A percentile compares a stretch with the other conserved stretches of the same genome.
phyloP scores from a whole-genome alignment of 108 stramenopile genomes.

The Cyclotella sp. region DNA sequence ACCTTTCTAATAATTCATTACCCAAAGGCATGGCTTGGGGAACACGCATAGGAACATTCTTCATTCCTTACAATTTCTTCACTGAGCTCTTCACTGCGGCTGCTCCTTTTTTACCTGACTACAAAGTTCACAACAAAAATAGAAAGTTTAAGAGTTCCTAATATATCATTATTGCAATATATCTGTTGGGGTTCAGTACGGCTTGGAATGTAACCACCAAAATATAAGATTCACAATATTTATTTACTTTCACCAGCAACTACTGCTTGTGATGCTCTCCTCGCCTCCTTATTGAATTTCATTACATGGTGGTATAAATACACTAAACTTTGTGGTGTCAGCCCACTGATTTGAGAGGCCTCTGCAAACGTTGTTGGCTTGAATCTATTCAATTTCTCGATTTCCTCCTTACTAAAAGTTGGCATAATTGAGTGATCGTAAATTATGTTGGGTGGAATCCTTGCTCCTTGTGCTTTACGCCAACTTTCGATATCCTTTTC shows the following conservation, averaged over 20 bases:
- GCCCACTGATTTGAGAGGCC: conserved; percentile 92
- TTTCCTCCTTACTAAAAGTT: conserved; percentile 91
- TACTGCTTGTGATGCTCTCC: conserved; percentile 36
- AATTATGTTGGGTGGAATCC: conserved; percentile 88
- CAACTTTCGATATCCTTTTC: conserved; percentile 95
- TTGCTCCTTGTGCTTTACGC: conserved; percentile 84
- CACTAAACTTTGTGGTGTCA: conserved; percentile 94
- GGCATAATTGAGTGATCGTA: conserved; percentile 86
- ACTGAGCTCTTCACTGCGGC: conserved; percentile 86
- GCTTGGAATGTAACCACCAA: no score
- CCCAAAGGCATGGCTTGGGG: conserved; percentile 69
- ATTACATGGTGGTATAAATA: conserved; percentile 92
- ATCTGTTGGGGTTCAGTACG: no score
- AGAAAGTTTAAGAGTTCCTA: conserved; percentile 52
- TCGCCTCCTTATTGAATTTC: conserved; percentile 70
- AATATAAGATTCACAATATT: background rate
- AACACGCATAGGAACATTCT: conserved; percentile 91
- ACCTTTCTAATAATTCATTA: background rate
- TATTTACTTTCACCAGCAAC: conserved; percentile 7
- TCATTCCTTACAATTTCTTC: conserved; percentile 93
- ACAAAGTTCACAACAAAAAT: conserved; percentile 83
- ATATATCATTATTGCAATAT: no score
- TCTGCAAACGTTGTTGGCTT: conserved; percentile 92
- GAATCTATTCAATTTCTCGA: conserved; percentile 76
- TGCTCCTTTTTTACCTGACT: conserved; percentile 91